Evolutionary conservation across 2,329 filamentous ascomycete genomes (phyloP).

Genomic region (Aspergillus hiratsukae): DNA sequence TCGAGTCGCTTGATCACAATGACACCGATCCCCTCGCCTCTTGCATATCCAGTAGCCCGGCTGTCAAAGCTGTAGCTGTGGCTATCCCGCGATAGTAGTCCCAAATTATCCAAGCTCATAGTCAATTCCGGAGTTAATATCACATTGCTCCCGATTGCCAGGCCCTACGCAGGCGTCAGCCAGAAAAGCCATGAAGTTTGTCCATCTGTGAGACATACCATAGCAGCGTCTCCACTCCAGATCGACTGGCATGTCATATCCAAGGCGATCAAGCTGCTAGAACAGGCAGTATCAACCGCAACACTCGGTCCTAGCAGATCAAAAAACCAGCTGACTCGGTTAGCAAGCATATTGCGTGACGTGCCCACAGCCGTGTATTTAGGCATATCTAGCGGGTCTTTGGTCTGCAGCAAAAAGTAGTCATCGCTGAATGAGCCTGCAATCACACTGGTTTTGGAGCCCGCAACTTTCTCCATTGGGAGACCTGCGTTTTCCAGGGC

Average conservation of each 20-base stretch:
- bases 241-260: constrained; percentile 19
- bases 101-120: constrained; percentile 8
- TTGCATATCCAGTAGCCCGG: constrained; percentile 43
- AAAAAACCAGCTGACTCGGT: constrained; percentile 25
- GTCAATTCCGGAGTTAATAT: constrained; percentile 13
- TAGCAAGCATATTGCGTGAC: constrained; percentile 26
- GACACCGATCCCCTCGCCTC: constrained; percentile 48
- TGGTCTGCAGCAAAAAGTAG: constrained; percentile 20
- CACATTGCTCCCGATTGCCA: constrained; percentile 14
- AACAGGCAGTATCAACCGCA: constrained; percentile 27
- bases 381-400: constrained; percentile 15
- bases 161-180: neutral
- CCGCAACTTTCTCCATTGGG: constrained; percentile 22
- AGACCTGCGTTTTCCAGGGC: constrained; percentile 25
- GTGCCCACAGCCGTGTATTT: constrained; percentile 23
- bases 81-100: constrained; percentile 8
- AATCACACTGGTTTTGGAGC: constrained; percentile 31
- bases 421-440: constrained; percentile 28
- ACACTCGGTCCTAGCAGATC: constrained; percentile 27
- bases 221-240: constrained; percentile 14
- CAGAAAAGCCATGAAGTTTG: neutral
- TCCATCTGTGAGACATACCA: constrained; percentile 9
- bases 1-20: constrained; percentile 48
- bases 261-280: constrained; percentile 22
- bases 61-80: constrained; percentile 24